Evolutionary conservation across 202 grass and related monocot species (phyloP), one percentile per base, ranked within the genome.

Genomic region (Musa balbisiana): DNA sequence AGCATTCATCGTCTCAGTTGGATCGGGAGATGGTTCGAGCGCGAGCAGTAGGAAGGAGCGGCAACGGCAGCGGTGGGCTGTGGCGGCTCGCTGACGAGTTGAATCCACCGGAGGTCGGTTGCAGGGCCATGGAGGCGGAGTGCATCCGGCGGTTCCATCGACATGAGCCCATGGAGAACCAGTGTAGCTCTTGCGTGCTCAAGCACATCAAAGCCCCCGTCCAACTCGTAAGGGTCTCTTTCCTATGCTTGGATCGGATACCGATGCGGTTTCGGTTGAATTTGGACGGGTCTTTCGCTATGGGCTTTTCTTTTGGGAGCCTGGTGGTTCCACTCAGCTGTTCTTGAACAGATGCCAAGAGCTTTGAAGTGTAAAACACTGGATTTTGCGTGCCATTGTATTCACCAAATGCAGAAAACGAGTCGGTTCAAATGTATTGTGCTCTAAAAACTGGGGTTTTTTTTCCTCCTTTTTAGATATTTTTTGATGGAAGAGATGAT

Each of bases 181-280:
- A 97, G 90, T 97, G 93, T 75, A 91, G 84, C 76, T 97, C 90
- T 63, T 82, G 81, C 72, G 85, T 97, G 60, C 64, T 86, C 78
- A 97, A 92, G 80, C 93, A 88, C 78, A 91, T 97, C 84, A 92
- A 85, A 78, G 90, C 93, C 10, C 93, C 93, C 59, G 93, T 92
- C 50, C 84, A 97, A 77, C 87, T 92, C 6, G 93, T 97, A 85
- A 88, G 83, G 17, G 0, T 13, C 9, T 74, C 14, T 74, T 15
- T 53, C 12, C 9, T 33, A 54, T 64, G 60, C 11, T 58, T 62
- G 33, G 17, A 74, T 80, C 2, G 55, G 33, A 43, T 43, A 5
- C 33, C 20, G 3, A 13, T 52, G 55, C 23, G 58, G 51, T 15
- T 62, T 52, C 10, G 10, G 26, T 26, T 27, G 22, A 64, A 9